phyloP scores from a whole-genome alignment of 805 yeast species.

The Teunomyces kruisii region DNA sequence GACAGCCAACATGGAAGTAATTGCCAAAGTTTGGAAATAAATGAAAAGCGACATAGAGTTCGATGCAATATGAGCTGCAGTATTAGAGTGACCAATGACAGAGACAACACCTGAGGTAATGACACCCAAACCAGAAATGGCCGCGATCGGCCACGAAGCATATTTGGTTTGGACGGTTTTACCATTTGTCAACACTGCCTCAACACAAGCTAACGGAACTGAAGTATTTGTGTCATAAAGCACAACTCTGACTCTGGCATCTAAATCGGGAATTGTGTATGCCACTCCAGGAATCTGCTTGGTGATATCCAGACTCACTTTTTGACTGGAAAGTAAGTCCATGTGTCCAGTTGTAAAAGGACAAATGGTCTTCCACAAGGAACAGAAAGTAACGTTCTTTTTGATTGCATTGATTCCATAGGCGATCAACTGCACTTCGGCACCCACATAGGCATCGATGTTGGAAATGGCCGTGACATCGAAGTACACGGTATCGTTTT shows the following conservation, averaged over 20 bases:
- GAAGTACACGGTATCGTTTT: slow-evolving; percentile 58
- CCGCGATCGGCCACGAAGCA: slow-evolving; percentile 81
- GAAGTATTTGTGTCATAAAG: slow-evolving; percentile 45
- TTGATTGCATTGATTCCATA: slow-evolving; percentile 74
- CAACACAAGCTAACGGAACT: slow-evolving; percentile 81
- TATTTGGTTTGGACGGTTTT: slow-evolving; percentile 89
- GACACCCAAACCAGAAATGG: slow-evolving; percentile 83
- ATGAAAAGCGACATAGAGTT: slow-evolving; percentile 89
- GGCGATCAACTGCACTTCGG: slow-evolving; percentile 64
- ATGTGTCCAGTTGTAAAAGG: slow-evolving; percentile 88
- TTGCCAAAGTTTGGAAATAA: slow-evolving; percentile 91
- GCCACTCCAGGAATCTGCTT: slow-evolving; percentile 76
- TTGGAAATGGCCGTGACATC: slow-evolving; percentile 78
- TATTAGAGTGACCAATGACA: slow-evolving; percentile 82
- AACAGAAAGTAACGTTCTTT: slow-evolving; percentile 63
- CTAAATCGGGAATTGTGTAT: slow-evolving; percentile 89
- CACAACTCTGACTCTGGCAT: slow-evolving; percentile 80
- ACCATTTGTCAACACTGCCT: slow-evolving; percentile 81
- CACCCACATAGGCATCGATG: slow-evolving; percentile 63
- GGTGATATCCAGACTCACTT: slow-evolving; percentile 41
- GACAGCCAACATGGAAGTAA: slow-evolving; percentile 94
- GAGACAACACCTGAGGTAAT: slow-evolving; percentile 85
- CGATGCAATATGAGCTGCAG: slow-evolving; percentile 97
- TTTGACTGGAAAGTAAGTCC: slow-evolving; percentile 57
- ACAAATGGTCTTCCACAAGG: slow-evolving; percentile 55